phyloP scores from a whole-genome alignment of 1,284 basidiomycete genomes.

The Meripilus lineatus region DNA sequence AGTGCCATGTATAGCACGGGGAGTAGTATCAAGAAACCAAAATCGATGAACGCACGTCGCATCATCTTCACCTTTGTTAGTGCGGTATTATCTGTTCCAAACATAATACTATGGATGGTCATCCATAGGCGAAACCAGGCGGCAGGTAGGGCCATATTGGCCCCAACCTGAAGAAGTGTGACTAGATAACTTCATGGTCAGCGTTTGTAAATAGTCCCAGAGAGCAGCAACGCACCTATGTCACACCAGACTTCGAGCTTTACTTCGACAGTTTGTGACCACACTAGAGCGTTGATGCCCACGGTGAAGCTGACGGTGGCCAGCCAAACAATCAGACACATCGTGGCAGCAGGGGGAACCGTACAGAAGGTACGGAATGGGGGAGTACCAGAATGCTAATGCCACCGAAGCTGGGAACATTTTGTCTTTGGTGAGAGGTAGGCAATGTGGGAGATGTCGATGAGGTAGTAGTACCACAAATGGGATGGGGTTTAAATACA shows the following conservation, averaged over 20 bases:
- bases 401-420: slow-evolving; percentile 13
- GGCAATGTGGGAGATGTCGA: not conserved
- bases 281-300: slow-evolving; percentile 52
- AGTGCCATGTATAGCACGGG: slow-evolving; percentile 28
- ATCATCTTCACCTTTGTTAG: slow-evolving; percentile 16
- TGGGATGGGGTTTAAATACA: no score
- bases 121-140: slow-evolving; percentile 29
- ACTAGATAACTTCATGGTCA: no score
- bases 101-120: slow-evolving; percentile 16
- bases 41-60: slow-evolving; percentile 23
- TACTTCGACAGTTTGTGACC: slow-evolving; percentile 44
- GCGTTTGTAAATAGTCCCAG: no score
- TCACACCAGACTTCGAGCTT: slow-evolving; percentile 61
- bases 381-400: slow-evolving; percentile 35
- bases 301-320: slow-evolving; percentile 45
- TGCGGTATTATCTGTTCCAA: slow-evolving; percentile 8
- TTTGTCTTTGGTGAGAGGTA: not conserved
- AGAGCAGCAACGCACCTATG: slow-evolving; percentile 50
- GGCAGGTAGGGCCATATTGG: slow-evolving; percentile 30
- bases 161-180: slow-evolving; percentile 31
- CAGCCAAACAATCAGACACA: slow-evolving; percentile 59
- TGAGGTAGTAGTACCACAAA: not conserved
- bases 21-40: slow-evolving; percentile 22
- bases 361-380: slow-evolving; percentile 11
- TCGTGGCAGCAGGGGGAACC: not conserved